phyloP scores from a whole-genome alignment of 371 early-diverging fungal species.

The Mucor mucedo region DNA sequence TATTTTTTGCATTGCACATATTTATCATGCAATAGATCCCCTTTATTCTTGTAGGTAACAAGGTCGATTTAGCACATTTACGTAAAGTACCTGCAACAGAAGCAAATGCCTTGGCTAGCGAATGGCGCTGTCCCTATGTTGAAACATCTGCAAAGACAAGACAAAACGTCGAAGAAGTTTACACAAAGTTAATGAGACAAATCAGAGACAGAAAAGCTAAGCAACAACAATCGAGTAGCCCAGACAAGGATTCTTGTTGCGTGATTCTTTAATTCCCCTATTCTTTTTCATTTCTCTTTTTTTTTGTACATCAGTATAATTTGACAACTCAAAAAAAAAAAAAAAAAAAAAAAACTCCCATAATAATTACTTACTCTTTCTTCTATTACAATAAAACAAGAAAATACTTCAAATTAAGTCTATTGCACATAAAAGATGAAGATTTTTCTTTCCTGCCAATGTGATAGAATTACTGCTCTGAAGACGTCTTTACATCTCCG shows the following conservation, averaged over 20 bases:
- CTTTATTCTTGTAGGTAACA: slow-evolving; percentile 89
- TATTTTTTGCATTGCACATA: neutral
- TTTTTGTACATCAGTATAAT: slow-evolving; percentile 11
- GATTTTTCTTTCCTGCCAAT: neutral
- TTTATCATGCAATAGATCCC: slow-evolving; percentile 52
- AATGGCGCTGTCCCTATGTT: slow-evolving; percentile 83
- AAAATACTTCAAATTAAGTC: neutral
- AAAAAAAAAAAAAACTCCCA: neutral
- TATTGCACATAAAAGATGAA: neutral
- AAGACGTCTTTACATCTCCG: too few species aligned
- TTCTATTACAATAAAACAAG: neutral
- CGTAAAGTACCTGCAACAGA: slow-evolving; percentile 77
- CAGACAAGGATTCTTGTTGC: slow-evolving; percentile 56
- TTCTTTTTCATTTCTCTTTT: slow-evolving; percentile 6
- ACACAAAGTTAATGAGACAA: slow-evolving; percentile 74
- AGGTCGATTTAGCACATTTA: slow-evolving; percentile 77
- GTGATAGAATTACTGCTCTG: too few species aligned
- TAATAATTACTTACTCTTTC: neutral
- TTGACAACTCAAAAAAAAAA: slow-evolving; percentile 1
- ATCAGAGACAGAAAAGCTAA: slow-evolving; percentile 76
- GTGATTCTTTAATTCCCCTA: slow-evolving; percentile 42
- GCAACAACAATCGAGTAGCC: slow-evolving; percentile 51
- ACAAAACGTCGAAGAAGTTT: slow-evolving; percentile 85
- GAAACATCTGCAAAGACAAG: slow-evolving; percentile 92
- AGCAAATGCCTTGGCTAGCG: slow-evolving; percentile 70